Evolutionary conservation across 495 filamentous ascomycete genomes (phyloP), one percentile per base, ranked within the genome.

Genomic region (Penicillium argentinense): DNA sequence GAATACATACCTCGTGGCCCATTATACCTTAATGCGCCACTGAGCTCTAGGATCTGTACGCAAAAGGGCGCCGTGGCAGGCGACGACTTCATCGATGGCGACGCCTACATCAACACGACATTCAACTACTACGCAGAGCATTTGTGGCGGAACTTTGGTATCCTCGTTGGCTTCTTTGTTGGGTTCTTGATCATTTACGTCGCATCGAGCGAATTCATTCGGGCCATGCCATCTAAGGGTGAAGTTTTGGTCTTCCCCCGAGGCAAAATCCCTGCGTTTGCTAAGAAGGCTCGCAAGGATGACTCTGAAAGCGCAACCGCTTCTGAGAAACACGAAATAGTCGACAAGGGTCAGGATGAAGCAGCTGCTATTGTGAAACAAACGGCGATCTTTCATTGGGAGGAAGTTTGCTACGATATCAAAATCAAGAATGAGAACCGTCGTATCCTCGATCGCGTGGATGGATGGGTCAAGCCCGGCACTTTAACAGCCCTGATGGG

Each of bases 391-490:
- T 95, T 96, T 66, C 85, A 87, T 54, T 96, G 91, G 91, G 80
- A 83, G 45, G 76, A 91, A 57, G 84, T 95, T 3, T 86, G 81
- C 64, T 96, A 92, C 56, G 88, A 93, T 50, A 86, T 96, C 69
- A 89, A 91, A 66, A 87, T 95, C 60, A 95, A 95, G 67, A 73
- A 74, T 7, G 80, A 87, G 50, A 68, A 74, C 18, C 75, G 89
- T n/a, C 77, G 86, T 19, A 85, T 96, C 49, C 74, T 96, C 25
- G 82, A 95, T 49, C 72, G 90, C 47, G 85, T 95, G 5, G 86
- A 90, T 56, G 91, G 91, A 21, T 95, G 88, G 87, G 88, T 95
- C 38, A 91, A 92, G 59, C 91, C 91, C 21, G 91, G 91, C 42
- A 95, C 88, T 11, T 59, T 95, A 46, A 95, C 91, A 0, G 91